Evolutionary conservation across 78 protist genomes (phyloP), one percentile per base, ranked within the genome.

Genomic region (Tieghemostelium lacteum): DNA sequence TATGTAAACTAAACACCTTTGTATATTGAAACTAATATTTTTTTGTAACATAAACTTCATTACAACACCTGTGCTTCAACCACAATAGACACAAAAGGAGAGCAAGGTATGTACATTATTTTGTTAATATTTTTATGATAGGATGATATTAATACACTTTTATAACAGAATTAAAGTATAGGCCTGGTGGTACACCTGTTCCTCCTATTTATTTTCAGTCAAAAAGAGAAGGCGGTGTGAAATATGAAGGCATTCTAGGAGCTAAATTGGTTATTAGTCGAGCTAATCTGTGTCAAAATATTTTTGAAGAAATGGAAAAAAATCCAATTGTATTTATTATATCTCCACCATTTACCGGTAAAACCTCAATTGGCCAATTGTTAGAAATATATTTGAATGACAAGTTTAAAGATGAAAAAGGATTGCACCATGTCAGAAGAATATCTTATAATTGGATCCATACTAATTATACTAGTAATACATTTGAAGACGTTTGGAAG

Each of bases 291-390:
- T 14, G 6, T 45, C n/a, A n/a, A n/a, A 45, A 45, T 45, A 45
- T 45, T 45, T 14, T 45, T 45, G n/a, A 6, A 6, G 10, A 45
- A 10, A 14, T 45, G 10, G 10, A 45, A 45, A 10, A 14, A 14
- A 45, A 45, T 45, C 52, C 52, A 45, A 92, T 97, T 20, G 24
- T 97, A 7, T 95, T 98, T 16, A 87, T 98, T 17, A 98, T 97
- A 87, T 99, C 99, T 0, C 99, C 99, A 16, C 99, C 99, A 1
- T 99, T 99, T 6, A 97, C 99, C 0, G 99, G 99, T 36, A 97
- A 98, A 87, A 96, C 98, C 17, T 40, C 94, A 4, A 57, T 95
- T 26, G 95, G 52, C n/a, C 52, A 45, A 45, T 10, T 45, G 10
- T 45, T 45, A 10, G 52, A 45, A 10, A 45, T 14, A 14, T 6